Evolutionary conservation across 2,329 filamentous ascomycete species (phyloP), one percentile per base, ranked within the genome.

Genomic region (Dactylellina parvicollis): DNA sequence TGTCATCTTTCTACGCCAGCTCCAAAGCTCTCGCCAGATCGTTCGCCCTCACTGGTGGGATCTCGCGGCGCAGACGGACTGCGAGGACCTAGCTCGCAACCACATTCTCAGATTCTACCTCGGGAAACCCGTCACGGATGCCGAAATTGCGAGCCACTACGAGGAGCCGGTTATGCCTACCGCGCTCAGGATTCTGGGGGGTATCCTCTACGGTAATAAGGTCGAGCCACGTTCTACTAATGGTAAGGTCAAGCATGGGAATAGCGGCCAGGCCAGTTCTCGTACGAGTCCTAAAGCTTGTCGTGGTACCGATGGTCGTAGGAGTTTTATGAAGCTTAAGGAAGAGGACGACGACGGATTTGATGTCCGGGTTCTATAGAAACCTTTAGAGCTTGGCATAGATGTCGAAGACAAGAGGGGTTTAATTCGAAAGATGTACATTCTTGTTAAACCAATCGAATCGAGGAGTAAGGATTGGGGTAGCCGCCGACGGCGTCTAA

Each of bases 21-120:
- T 72, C 1, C 67, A 72, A 18, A n/a, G 50, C 3, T 52, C 67
- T 2, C 24, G 36, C 12, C 67, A 72, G 26, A 50, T 49, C 5
- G 67, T 46, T 14, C 67, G 67, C 3, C 67, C 67, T 8, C 30
- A 47, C 9, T 72, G 67, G 67, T 72, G 67, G 67, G 67, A 72
- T 30, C 12, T 65, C 1, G 59, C 30, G 5, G 44, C 67, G 2
- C 67, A 72, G 16, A 46, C 44, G 0, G 34, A 64, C 14, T 72
- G 67, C 34, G 67, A 72, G 16, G 67, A 72, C 9, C 60, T 72
- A n/a, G 67, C 67, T 2, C 24, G 59, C 7, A 72, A 72, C 22
- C 59, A 59, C 22, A 52, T 62, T 20, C 22, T 72, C 44, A 42
- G 67, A 1, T 57, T 54, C 24, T 72, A 65, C 12, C 59, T 72